Base-by-base conservation (phyloP, 1,139 yeast genomes). In the Ogataea hybrid region DNA sequence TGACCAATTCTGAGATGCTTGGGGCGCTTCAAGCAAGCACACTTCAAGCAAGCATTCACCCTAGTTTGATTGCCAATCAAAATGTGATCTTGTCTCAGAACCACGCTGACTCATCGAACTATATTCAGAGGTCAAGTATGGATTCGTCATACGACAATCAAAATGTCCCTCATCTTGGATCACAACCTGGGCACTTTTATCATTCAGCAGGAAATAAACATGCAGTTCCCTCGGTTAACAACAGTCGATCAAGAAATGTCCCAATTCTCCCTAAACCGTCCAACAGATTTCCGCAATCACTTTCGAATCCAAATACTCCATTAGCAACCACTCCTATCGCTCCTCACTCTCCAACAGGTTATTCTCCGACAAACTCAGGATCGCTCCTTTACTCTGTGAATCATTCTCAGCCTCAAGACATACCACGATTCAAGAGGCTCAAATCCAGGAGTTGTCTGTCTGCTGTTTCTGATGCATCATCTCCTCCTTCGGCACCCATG, bases 191-290 rank as follows among this genome's bases (percentile, higher is more conserved):
- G 6, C 27, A 25, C 5, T 11, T 25, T 6, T 11, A 25, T 12
- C 14, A 25, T 9, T 8, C 6, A 25, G 27, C 7, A 12, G 14
- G 27, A 11, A 25, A 25, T 11, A 25, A 6, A 12, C 14, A 11
- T 5, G 2, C 27, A 12, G 27, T 25, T 3, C 14, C 27, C 7
- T 12, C n/a, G 4, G 27, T 11, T 1, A 28, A 12, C 15, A 12
- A 16, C 17, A 15, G 5, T 11, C 42, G 55, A 8, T 42, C 56
- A 2, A 59, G 58, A 45, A 60, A 57, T 38, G 63, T 61, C n/a
- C 65, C 64, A 15, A 61, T 61, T n/a, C 39, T 61, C 22, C 65
- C 65, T 14, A 61, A 59, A 43, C 64, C 64, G 5, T 20, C 46
- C 10, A 38, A 32, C 6, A 31, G 20, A 18, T 20, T 33, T 4